A percentile compares a stretch with the other conserved stretches of the same genome.
These are phyloP conservation scores for Debaryomyces fabryi DNA, from an alignment of 1,139 yeast genomes.

Conservation along the genomic window DNA sequence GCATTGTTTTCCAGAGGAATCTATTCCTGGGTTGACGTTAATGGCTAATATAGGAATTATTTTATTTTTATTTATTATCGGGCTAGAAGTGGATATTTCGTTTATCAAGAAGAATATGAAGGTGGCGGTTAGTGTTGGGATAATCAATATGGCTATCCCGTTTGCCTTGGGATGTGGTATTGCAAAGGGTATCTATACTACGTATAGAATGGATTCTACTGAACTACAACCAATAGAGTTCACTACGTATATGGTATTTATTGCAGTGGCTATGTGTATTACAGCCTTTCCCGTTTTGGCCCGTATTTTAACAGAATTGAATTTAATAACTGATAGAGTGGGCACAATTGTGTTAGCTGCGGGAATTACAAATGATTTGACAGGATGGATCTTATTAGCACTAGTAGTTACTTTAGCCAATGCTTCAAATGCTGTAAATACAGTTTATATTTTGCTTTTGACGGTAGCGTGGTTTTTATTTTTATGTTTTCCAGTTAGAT, in stretches of 20 bases:
- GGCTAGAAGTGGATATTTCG: slow-evolving; percentile 71
- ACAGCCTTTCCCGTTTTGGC: slow-evolving; percentile 86
- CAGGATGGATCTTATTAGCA: slow-evolving; percentile 83
- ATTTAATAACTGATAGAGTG: slow-evolving; percentile 69
- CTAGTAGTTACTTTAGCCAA: slow-evolving; percentile 75
- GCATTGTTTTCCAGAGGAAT: slow-evolving; percentile 61
- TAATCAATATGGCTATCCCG: slow-evolving; percentile 71
- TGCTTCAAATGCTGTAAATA: slow-evolving; percentile 65
- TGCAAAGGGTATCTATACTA: slow-evolving; percentile 64
- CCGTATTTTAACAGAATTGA: slow-evolving; percentile 71
- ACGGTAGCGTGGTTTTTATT: slow-evolving; percentile 69
- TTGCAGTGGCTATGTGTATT: slow-evolving; percentile 79
- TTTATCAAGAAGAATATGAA: slow-evolving; percentile 61
- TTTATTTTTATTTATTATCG: slow-evolving; percentile 71
- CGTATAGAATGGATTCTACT: slow-evolving; percentile 43
- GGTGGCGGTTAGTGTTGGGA: slow-evolving; percentile 68
- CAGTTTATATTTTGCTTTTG: slow-evolving; percentile 67
- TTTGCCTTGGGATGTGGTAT: slow-evolving; percentile 77
- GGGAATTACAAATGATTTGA: slow-evolving; percentile 74
- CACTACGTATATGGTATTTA: slow-evolving; percentile 67
- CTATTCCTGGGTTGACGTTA: slow-evolving; percentile 67
- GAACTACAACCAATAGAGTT: slow-evolving; percentile 45
- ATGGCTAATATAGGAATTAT: slow-evolving; percentile 76
- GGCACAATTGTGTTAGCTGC: slow-evolving; percentile 82
- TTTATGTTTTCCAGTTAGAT: slow-evolving; percentile 57